Base-by-base conservation (phyloP, 495 filamentous ascomycete genomes). In the Talaromyces adpressus region DNA sequence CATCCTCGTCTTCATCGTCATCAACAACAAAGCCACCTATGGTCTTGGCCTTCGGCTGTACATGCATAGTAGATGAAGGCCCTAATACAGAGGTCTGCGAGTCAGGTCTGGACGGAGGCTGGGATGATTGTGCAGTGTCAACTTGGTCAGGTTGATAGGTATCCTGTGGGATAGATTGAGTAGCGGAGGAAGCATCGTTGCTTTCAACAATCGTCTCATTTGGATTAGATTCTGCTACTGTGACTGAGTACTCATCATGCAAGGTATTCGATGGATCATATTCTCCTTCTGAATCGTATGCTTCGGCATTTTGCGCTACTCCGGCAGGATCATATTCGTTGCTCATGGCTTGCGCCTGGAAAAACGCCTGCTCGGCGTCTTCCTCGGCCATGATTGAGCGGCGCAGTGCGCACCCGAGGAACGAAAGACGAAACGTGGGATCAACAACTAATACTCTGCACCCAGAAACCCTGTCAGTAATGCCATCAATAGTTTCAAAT, bases 21-120 rank as follows among this genome's bases (percentile, higher is more conserved):
- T 90, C 89, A 67, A 88, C 85, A 71, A 91, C 80, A 81, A 93
- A 93, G 65, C 91, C 91, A 67, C 88, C 90, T 65, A 87, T 87
- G 45, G 84, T 91, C 73, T 85, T 87, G 62, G 87, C 82, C 77
- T 87, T 88, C 69, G 68, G 75, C 71, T 74, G 75, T 60, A 65
- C 67, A 64, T 71, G 68, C 56, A 69, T 68, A 66, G 69, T 68
- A 34, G 76, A 64, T 59, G 71, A 68, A 64, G 75, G 74, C 61
- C 66, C 67, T 34, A 79, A 71, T 30, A 71, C 73, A 34, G 79
- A 75, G 57, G 72, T 66, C 63, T 72, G 73, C 69, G 79, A 75
- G 64, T 75, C 74, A 67, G 69, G 67, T 65, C 63, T 71, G 57
- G 76, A 72, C 63, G 74, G 68, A 67, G 71, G 64, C 60, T 77